Base-by-base conservation (phyloP, 768 basidiomycete species). In the Hygrophoropsis aurantiaca region DNA sequence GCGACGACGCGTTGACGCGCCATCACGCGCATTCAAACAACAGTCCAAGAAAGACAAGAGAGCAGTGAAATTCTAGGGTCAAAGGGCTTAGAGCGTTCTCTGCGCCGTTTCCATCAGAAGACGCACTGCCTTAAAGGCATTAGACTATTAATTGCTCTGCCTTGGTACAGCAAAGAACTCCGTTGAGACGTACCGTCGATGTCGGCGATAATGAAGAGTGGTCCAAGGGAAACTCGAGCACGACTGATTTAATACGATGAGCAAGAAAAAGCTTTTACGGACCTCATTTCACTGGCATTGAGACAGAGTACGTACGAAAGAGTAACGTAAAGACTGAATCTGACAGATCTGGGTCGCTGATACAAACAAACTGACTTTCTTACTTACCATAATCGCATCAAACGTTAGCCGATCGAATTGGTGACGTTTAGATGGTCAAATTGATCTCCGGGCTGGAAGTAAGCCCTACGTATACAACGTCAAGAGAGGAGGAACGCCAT, bases 341-440 rank as follows among this genome's bases (percentile, higher is more conserved):
- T 37, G 39, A 39, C 46, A 64, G 61, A 64, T 64, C 64, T 55
- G n/a, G n/a, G n/a, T 54, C 58, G 46, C 54, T 39, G 40, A 46
- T 6, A 27, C 42, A 37, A 26, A 62, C 53, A 66, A 66, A 64
- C 59, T 59, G 45, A 49, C 41, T 37, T 42, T 16, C 42, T 65
- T 61, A 63, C 54, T 19, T 61, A 63, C 54, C 20, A 58, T 65
- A 65, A 47, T 20, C 36, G 51, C 64, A 66, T 66, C 64, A 66
- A 52, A 46, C n/a, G n/a, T 6, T 30, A 30, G 37, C 2, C 60
- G 58, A 64, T 62, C 58, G 46, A 57, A 51, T 50, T 43, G 33
- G 7, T 30, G 13, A 30, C 27, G 6, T 30, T 13, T 30, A 6
- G 27, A 30, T 30, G 27, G n/a, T n/a, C n/a, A n/a, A n/a, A n/a